These are phyloP conservation scores for Suhomyces bribrorum DNA, from an alignment of 1,139 yeast genomes.

Conservation along the genomic window DNA sequence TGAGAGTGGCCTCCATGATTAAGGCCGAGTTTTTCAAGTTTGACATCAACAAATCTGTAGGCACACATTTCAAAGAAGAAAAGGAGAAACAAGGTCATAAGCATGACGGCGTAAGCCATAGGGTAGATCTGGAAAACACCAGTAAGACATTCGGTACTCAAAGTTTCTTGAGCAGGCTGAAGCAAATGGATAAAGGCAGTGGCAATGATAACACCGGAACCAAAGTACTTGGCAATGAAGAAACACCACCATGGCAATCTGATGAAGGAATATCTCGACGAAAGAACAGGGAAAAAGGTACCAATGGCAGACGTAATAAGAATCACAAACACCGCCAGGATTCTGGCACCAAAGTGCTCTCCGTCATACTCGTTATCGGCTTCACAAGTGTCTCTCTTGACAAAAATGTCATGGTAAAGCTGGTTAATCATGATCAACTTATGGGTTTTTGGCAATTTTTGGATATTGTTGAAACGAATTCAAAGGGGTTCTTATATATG, in stretches of 20 bases:
- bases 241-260: conserved; percentile 62
- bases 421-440: conserved; percentile 7
- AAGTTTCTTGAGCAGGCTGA: conserved; percentile 69
- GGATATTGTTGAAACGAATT: background rate
- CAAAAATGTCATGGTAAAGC: conserved; percentile 7
- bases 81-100: conserved; percentile 51
- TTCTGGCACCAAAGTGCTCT: conserved; percentile 58
- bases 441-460: background rate
- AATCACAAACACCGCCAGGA: conserved; percentile 72
- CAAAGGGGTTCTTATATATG: too few relatives aligned
- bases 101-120: conserved; percentile 64
- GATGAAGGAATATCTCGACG: conserved; percentile 55
- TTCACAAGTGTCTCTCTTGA: conserved; percentile 37
- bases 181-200: conserved; percentile 85
- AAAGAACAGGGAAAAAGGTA: conserved; percentile 59
- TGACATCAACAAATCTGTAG: conserved; percentile 49
- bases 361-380: conserved; percentile 42
- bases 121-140: conserved; percentile 58
- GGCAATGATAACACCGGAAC: conserved; percentile 90
- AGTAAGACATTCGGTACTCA: conserved; percentile 55
- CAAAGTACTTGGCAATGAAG: conserved; percentile 77
- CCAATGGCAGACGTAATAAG: conserved; percentile 58
- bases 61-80: conserved; percentile 60
- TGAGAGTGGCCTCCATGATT: conserved; percentile 44
- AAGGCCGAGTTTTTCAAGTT: conserved; percentile 23